A percentile compares a stretch with the other conserved stretches of the same genome.
Conservation (phyloP, 495 filamentous ascomycete genomes). For the Penicillium simplicissimum region DNA sequence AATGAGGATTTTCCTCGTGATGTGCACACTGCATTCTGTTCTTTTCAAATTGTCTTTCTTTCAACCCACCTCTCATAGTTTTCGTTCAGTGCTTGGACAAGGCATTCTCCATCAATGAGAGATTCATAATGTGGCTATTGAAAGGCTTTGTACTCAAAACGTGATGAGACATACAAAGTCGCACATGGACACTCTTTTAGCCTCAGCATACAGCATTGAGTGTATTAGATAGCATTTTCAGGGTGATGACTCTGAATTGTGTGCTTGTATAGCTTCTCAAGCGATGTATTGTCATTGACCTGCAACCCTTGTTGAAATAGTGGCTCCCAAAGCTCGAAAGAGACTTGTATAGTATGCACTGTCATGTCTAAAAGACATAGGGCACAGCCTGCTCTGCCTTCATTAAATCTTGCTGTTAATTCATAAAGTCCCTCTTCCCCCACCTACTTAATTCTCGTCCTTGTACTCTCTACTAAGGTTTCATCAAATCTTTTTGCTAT, state of each 20-base stretch:
- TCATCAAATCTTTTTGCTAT: not conserved
- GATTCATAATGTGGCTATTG: not conserved
- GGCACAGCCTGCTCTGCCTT: not conserved
- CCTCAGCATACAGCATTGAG: not conserved
- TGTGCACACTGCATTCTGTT: not conserved
- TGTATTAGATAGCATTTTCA: not conserved
- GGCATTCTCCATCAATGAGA: not conserved
- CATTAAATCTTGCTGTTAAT: not conserved
- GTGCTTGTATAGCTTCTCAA: not conserved
- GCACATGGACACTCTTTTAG: not conserved
- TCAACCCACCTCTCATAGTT: not conserved
- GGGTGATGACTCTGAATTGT: not conserved
- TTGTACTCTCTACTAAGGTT: not conserved
- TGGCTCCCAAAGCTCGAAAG: not conserved
- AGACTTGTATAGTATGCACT: not conserved
- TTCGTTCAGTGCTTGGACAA: not conserved
- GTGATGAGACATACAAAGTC: not conserved
- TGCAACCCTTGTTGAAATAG: not conserved
- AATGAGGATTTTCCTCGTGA: not conserved
- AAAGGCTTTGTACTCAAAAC: not conserved
- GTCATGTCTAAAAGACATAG: not conserved
- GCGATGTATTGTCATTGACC: not conserved
- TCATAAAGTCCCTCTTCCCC: not conserved
- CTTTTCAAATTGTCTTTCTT: not conserved
- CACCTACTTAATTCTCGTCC: not conserved